Base-by-base conservation (phyloP, 148 eudicot species). In the Arctostaphylos glauca region DNA sequence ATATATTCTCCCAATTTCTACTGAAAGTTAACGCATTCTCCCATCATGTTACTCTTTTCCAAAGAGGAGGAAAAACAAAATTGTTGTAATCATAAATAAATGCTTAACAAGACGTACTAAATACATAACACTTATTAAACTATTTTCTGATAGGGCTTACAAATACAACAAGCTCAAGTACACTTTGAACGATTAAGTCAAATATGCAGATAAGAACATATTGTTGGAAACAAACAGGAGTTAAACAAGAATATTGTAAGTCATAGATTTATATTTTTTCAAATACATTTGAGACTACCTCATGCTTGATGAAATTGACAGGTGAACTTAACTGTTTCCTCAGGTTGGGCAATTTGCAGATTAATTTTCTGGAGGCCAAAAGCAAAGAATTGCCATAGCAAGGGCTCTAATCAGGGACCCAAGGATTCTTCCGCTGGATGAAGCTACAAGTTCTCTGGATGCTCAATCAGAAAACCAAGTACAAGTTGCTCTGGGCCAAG, bases 371-470 rank as follows among this genome's bases (percentile, higher is more conserved):
- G 89, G 89, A 50, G 91, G 89, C 14, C 89, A 89, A 76, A 89
- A 86, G 80, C 89, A 89, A 59, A 84, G 89, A 78, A 82, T 89
- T 43, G 88, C 89, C 25, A 89, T 89, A 54, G 88, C 89, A 44
- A 84, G 89, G 77, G 91, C 91, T 23, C 21, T 87, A 73, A 68
- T 87, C 3, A 87, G 83, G 81, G 88, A 87, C 70, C 90, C 88
- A 5, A 84, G 75, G 50, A 89, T 95, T 68, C 93, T 95, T 64
- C 83, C 93, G 14, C 93, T 95, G 13, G 98, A 95, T 86, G 98
- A 93, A 91, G 98, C 98, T 53, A 93, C 98, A 49, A 93, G 98
- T 85, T 93, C 98, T 78, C 89, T 95, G 44, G 95, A 95, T 83
- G 89, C 95, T 60, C 71, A 87, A 48, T 89, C 88, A 5, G 90